Percentiles rank a stretch among this genome's conserved stretches.
Evolutionary conservation across 2,329 filamentous ascomycete species (phyloP).

Genomic region (Lomentospora prolificans): DNA sequence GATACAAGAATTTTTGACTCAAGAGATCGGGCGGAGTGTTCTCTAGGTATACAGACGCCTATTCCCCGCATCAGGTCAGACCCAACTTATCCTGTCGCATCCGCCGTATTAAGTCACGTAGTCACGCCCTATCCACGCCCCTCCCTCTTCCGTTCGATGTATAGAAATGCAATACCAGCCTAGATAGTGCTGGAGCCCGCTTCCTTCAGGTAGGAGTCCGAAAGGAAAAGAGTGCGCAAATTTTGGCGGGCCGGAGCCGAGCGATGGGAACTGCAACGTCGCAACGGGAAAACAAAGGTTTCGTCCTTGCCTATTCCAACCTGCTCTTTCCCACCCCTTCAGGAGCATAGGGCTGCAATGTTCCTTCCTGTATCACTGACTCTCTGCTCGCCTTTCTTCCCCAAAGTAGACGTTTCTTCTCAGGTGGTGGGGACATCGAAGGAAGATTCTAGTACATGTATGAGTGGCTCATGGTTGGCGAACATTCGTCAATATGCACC

Average conservation of each 20-base stretch:
- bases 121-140: conserved; percentile 1
- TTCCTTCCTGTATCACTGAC: not conserved
- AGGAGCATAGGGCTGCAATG: not conserved
- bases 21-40: too few species aligned
- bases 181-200: not conserved
- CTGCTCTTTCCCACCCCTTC: not conserved
- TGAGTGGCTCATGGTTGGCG: conserved; percentile 9
- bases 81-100: too few species aligned
- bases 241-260: not conserved
- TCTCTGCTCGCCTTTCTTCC: not conserved
- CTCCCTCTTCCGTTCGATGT: not conserved
- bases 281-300: not conserved
- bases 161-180: not conserved
- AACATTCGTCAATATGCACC: conserved; percentile 1
- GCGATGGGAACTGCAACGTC: conserved; percentile 4
- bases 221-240: too few species aligned
- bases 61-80: too few species aligned
- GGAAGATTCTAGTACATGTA: not conserved
- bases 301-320: not conserved
- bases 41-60: too few species aligned
- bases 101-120: not conserved
- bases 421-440: not conserved
- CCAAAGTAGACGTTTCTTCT: not conserved
- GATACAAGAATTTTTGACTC: not conserved
- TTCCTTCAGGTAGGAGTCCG: too few species aligned